Percentiles rank a stretch among this genome's conserved stretches.
phyloP scores from a whole-genome alignment of 2,329 filamentous ascomycete genomes.

The Verticillium isaacii region DNA sequence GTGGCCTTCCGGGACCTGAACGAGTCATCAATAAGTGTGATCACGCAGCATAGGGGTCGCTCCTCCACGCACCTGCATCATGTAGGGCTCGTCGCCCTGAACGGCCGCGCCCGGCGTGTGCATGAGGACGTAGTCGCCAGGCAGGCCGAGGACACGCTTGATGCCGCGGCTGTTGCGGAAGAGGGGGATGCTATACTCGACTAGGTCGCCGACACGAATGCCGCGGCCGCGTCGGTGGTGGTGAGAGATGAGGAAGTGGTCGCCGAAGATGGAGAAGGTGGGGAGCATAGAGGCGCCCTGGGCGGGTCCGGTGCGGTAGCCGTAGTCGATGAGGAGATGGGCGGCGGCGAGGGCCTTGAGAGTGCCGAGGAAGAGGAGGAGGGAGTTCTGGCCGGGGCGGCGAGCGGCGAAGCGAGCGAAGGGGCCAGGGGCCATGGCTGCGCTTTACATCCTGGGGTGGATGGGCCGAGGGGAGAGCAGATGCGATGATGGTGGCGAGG shows the following conservation, averaged over 20 bases:
- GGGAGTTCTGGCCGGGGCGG: conserved; percentile 4
- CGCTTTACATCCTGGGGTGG: background rate
- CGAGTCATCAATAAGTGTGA: too few species aligned
- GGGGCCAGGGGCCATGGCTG: background rate
- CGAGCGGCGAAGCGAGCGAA: background rate
- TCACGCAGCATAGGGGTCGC: too few species aligned
- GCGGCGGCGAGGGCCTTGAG: conserved; percentile 40
- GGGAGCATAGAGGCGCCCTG: conserved; percentile 85
- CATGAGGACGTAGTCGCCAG: conserved; percentile 69
- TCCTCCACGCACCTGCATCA: conserved; percentile 59
- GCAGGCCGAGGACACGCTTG: conserved; percentile 76
- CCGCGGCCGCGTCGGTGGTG: conserved; percentile 63
- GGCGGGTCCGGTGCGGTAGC: conserved; percentile 54
- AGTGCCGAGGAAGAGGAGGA: conserved; percentile 38
- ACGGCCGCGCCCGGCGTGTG: conserved; percentile 49
- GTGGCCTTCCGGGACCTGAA: conserved; percentile 81
- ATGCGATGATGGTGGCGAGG: background rate
- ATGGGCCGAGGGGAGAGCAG: background rate
- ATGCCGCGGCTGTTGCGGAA: conserved; percentile 55
- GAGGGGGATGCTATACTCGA: conserved; percentile 72
- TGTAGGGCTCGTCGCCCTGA: conserved; percentile 33
- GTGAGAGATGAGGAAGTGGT: conserved; percentile 65
- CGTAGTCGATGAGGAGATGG: conserved; percentile 56
- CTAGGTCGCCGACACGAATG: conserved; percentile 73
- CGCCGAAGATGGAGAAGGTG: conserved; percentile 64